Evolutionary conservation across 2,329 filamentous ascomycete genomes (phyloP).

Genomic region (Tolypocladium amazonense): DNA sequence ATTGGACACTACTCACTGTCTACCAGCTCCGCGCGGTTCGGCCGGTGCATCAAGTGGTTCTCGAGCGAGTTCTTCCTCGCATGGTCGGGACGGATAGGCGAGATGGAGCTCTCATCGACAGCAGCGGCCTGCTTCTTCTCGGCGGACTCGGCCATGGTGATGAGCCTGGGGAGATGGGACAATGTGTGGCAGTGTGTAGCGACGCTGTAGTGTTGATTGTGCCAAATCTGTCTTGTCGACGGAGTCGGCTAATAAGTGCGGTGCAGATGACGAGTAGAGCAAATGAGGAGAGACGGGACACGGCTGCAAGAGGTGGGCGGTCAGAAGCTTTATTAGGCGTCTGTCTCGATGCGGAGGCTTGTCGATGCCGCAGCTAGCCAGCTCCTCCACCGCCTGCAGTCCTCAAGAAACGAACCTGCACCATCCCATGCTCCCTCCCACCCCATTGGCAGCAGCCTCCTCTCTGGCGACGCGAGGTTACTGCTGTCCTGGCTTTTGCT

Average conservation of each 20-base stretch:
- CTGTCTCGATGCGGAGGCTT: not conserved
- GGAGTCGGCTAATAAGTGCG: not conserved
- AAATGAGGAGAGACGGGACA: not conserved
- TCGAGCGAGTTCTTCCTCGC: constrained; percentile 60
- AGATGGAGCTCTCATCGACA: constrained; percentile 43
- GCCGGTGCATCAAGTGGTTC: constrained; percentile 61
- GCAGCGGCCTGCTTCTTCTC: constrained; percentile 8
- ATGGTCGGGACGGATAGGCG: constrained; percentile 39
- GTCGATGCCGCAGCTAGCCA: not conserved
- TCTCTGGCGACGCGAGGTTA: not conserved
- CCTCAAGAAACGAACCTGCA: not conserved
- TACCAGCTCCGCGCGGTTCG: constrained; percentile 65
- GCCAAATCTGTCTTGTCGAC: not conserved
- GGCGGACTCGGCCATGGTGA: constrained; percentile 17
- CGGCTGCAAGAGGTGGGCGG: not conserved
- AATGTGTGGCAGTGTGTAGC: not conserved
- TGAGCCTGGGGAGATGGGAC: not conserved
- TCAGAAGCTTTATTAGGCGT: constrained; percentile 1
- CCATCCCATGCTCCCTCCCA: not conserved
- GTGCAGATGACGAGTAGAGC: not conserved
- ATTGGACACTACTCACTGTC: constrained; percentile 50
- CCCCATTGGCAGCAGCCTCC: not conserved
- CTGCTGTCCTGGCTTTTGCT: not conserved
- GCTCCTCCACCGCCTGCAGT: not conserved
- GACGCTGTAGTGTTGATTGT: not conserved